Percentiles rank a stretch among this genome's conserved stretches.
These are phyloP conservation scores for Pisolithus orientalis DNA, from an alignment of 768 basidiomycete species.

Conservation along the genomic window DNA sequence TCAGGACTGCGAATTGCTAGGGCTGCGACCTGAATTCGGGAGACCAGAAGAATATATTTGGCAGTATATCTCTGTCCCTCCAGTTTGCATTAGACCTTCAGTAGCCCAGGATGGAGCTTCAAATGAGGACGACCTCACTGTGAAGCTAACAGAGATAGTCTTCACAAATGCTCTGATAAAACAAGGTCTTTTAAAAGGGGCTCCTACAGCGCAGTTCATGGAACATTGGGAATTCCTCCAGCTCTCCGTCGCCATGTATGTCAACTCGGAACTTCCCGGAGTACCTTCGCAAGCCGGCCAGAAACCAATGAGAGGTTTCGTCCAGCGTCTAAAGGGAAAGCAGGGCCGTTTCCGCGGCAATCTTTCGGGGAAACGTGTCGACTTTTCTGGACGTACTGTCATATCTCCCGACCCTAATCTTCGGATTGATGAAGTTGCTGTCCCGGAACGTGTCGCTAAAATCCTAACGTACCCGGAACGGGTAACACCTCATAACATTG, in stretches of 20 bases:
- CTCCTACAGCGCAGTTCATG: constrained; percentile 87
- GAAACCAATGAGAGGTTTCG: constrained; percentile 96
- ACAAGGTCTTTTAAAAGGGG: constrained; percentile 81
- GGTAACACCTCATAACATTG: constrained; percentile 88
- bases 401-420: constrained; percentile 99
- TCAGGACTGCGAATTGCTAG: constrained; percentile 92
- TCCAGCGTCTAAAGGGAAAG: constrained; percentile 96
- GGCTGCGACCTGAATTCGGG: constrained; percentile 81
- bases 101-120: constrained; percentile 97
- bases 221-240: constrained; percentile 99
- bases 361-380: constrained; percentile 96
- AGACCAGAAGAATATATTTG: constrained; percentile 97
- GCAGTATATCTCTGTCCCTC: constrained; percentile 98
- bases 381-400: constrained; percentile 96
- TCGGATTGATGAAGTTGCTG: constrained; percentile 96
- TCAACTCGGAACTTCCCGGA: constrained; percentile 96
- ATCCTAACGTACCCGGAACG: constrained; percentile 95
- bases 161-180: constrained; percentile 91
- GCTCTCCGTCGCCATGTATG: constrained; percentile 92
- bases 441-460: constrained; percentile 92
- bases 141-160: constrained; percentile 95
- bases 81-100: constrained; percentile 94
- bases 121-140: constrained; percentile 97
- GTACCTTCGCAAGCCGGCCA: constrained; percentile 81
- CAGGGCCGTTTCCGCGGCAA: constrained; percentile 99